Base-by-base conservation (phyloP, 2,329 filamentous ascomycete species). In the Xylariaceae sp. region DNA sequence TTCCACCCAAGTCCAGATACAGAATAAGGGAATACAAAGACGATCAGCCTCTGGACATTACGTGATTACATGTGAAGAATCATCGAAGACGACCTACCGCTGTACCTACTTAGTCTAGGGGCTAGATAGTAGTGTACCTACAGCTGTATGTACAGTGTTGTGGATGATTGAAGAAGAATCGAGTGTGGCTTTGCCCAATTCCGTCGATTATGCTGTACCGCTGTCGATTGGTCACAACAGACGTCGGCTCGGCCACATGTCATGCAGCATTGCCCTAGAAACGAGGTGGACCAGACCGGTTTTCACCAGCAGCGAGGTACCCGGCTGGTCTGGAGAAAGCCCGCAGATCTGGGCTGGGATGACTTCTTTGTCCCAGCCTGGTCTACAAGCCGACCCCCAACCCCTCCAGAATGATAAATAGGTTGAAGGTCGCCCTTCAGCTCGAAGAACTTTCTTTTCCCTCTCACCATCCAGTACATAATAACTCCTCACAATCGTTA, bases 401-500 rank as follows among this genome's bases (percentile, higher is more conserved):
- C 46, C 36, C 29, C 31, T 43, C 40, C 12, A 36, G 36, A 30
- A 38, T n/a, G 41, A 50, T 31, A 41, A 47, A 53, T 48, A 50
- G 40, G 48, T 55, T n/a, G n/a, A n/a, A 53, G 50, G 43, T 50
- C 44, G 42, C 38, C 47, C 15, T 38, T 34, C n/a, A 15, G 27
- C 21, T 17, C n/a, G 16, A 28, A 18, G n/a, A n/a, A n/a, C n/a
- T 38, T 27, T 51, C 36, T 53, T 46, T 36, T 18, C 15, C 38
- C 48, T 17, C 21, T 34, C 32, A 17, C 31, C 40, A 36, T 31
- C 44, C 40, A 38, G 33, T 50, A 54, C 49, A 53, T 54, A 48
- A 46, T 48, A 33, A 30, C 46, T 42, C 43, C 39, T 34, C 45
- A 53, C 53, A 48, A 47, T 55, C 52, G 52, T 48, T 55, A 49